These are phyloP conservation scores for Lactifluus rugatus DNA, from an alignment of 768 basidiomycete species.

Conservation along the genomic window DNA sequence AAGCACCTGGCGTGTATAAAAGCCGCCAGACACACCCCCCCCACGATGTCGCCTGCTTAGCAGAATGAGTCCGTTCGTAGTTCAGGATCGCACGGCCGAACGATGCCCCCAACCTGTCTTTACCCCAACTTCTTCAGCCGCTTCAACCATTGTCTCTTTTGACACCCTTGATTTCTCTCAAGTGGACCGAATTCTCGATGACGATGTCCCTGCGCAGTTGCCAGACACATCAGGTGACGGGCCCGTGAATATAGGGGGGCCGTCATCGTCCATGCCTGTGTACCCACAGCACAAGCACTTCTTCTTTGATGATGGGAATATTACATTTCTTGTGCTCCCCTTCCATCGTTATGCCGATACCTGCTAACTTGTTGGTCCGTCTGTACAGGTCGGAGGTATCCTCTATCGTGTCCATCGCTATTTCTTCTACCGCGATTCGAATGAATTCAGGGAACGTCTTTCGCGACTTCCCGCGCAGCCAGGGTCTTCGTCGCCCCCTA, in stretches of 20 bases:
- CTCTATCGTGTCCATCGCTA: conserved; percentile 15
- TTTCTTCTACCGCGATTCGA: conserved; percentile 12
- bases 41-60: no score
- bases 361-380: not conserved
- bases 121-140: no score
- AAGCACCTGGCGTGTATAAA: no score
- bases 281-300: not conserved
- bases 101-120: no score
- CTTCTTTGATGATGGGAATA: conserved; percentile 13
- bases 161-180: no score
- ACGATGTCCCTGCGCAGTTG: no score
- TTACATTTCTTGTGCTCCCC: conserved; percentile 5
- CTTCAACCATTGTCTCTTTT: no score
- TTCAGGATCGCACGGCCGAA: no score
- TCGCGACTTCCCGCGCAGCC: not conserved
- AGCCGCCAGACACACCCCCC: no score
- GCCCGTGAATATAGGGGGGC: not conserved
- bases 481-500: not conserved
- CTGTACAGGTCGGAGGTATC: not conserved
- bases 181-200: no score
- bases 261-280: not conserved
- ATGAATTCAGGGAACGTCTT: not conserved
- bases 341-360: not conserved
- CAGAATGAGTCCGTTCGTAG: no score
- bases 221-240: not conserved